Evolutionary conservation across 345 rosid species (phyloP).

Genomic region (Linum tenue): DNA sequence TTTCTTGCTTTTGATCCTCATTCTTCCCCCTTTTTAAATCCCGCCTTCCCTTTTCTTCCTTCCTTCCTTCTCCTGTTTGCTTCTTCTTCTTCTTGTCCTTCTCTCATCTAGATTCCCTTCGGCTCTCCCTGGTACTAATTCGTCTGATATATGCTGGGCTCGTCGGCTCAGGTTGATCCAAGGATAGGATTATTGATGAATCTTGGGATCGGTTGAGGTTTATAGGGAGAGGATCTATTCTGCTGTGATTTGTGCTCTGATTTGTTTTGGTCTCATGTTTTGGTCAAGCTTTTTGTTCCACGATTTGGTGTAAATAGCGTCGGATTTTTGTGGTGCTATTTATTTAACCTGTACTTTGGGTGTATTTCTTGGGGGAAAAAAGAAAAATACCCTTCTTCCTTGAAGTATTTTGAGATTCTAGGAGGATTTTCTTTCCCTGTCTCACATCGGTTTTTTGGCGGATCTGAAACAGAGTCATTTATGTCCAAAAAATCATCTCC

Average conservation of each 20-base stretch:
- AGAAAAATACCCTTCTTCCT: constrained; percentile 21
- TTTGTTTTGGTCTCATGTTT: constrained; percentile 2
- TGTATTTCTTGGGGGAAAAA: neutral
- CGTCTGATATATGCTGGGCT: constrained; percentile 1
- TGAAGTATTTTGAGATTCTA: constrained; percentile 29
- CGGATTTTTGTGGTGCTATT: constrained; percentile 14
- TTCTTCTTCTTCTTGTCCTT: neutral
- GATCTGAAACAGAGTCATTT: neutral
- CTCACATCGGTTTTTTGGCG: neutral
- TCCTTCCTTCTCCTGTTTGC: neutral
- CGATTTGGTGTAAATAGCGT: constrained; percentile 33
- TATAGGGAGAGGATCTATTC: constrained; percentile 1
- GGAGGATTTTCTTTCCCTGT: constrained; percentile 32
- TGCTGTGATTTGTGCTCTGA: neutral
- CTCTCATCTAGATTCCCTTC: neutral
- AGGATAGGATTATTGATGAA: constrained; percentile 31
- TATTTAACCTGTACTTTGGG: neutral
- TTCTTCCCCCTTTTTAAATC: constrained; percentile 47
- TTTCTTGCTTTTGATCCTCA: constrained; percentile 57
- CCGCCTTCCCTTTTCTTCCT: neutral
- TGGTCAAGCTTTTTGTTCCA: neutral
- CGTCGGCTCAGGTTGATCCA: constrained; percentile 25
- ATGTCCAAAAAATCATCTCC: neutral
- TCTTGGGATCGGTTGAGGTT: constrained; percentile 29
- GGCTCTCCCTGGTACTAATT: constrained; percentile 6